These are phyloP conservation scores for Vairimorpha necatrix DNA, from an alignment of 371 early-diverging fungal species.

Conservation along the genomic window DNA sequence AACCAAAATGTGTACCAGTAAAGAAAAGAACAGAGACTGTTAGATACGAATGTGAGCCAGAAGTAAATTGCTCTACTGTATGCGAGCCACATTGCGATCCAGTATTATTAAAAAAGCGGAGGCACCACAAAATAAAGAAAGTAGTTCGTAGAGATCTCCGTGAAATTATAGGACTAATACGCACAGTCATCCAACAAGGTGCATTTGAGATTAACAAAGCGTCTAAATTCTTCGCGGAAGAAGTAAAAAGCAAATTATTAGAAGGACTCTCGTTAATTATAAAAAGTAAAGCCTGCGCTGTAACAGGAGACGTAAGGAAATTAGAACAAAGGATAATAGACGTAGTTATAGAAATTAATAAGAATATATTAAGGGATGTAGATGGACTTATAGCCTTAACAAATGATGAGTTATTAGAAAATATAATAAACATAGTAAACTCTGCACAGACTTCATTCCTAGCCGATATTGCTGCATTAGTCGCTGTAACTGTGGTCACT, in stretches of 20 bases:
- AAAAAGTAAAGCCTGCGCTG: not conserved
- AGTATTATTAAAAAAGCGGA: not conserved
- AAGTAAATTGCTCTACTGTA: not conserved
- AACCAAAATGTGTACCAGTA: not conserved
- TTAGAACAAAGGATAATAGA: slow-evolving; percentile 1
- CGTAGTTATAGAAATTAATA: not conserved
- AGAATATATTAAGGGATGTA: slow-evolving; percentile 2
- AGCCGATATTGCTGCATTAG: not conserved
- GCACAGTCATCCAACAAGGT: not conserved
- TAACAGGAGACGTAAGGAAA: not conserved
- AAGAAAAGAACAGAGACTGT: not conserved
- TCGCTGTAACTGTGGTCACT: too few relatives aligned
- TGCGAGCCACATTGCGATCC: not conserved
- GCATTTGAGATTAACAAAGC: not conserved
- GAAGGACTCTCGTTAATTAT: not conserved
- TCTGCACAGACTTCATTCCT: not conserved
- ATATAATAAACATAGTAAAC: not conserved
- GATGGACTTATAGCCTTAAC: not conserved
- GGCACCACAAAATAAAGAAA: not conserved
- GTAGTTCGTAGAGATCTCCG: not conserved
- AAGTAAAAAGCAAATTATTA: not conserved
- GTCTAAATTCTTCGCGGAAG: not conserved
- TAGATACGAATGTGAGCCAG: not conserved
- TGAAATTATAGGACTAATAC: not conserved
- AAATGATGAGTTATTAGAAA: slow-evolving; percentile 4